Conservation (phyloP, 345 rosid species). For the Brassica cretica region DNA sequence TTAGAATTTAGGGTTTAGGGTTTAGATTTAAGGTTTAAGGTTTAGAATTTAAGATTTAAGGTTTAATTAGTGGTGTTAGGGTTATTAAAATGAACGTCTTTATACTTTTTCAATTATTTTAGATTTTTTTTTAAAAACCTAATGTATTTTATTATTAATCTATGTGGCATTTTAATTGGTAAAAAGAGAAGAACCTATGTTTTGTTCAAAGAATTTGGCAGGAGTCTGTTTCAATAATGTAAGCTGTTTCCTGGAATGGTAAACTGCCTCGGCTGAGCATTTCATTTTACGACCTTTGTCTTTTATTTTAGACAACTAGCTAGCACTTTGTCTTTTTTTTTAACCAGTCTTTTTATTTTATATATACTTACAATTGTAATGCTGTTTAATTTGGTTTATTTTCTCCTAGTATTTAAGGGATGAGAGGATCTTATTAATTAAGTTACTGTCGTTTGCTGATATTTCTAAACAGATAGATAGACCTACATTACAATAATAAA, state of each 20-base stretch:
- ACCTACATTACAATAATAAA: slow-evolving; percentile 24
- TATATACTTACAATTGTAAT: not conserved
- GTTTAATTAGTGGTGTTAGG: too few species aligned
- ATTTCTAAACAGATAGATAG: slow-evolving; percentile 30
- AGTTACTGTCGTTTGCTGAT: slow-evolving; percentile 32
- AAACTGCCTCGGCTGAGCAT: not conserved
- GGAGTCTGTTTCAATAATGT: not conserved
- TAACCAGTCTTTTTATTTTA: too few species aligned
- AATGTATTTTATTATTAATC: too few species aligned
- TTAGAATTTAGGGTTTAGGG: too few species aligned
- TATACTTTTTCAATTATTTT: too few species aligned
- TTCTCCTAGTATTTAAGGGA: not conserved
- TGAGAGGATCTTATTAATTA: slow-evolving; percentile 16
- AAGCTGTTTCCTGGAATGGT: not conserved
- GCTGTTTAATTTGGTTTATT: not conserved
- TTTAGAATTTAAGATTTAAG: too few species aligned
- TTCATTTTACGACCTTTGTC: not conserved
- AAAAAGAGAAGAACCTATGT: too few species aligned
- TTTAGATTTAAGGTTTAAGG: too few species aligned
- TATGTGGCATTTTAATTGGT: too few species aligned
- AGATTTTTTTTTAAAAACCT: too few species aligned
- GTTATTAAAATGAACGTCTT: too few species aligned
- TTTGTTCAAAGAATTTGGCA: too few species aligned
- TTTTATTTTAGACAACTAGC: not conserved
- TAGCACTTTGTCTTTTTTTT: not conserved